Base-by-base conservation (phyloP, 257 asterid genomes). In the Apocynum venetum region DNA sequence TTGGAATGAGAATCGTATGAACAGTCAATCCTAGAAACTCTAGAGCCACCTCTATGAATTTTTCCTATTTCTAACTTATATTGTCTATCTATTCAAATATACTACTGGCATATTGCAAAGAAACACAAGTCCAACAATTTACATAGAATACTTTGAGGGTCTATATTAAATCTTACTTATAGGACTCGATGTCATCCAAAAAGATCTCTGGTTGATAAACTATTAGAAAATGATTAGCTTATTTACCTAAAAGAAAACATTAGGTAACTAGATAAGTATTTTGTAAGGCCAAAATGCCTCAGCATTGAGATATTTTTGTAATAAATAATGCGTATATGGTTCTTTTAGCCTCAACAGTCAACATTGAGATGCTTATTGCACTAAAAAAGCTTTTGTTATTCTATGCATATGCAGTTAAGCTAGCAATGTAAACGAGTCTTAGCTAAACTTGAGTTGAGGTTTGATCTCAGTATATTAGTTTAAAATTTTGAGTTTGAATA, bases 111-210 rank as follows among this genome's bases (percentile, higher is more conserved):
- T 31, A 40, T 72, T 13, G 15, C 31, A 52, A 3, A 0, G 14
- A 46, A 70, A 70, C n/a, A 51, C 57, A 25, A 70, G 41, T 9
- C 36, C 41, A 8, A n/a, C 4, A 46, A 17, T 25, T 13, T 61
- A 48, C 41, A 35, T 35, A 51, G 63, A 76, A 76, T 64, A 49
- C 12, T 65, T 8, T 9, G n/a, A 52, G 35, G 49, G 15, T 36
- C 76, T 72, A 36, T 11, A 64, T 38, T 19, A 66, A 66, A 46
- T 76, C 67, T 44, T 1, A 48, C 9, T 46, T 31, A 12, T 38
- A 66, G 74, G 74, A 76, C 67, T 75, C 67, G 75, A 76, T 73
- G 43, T 66, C 38, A 48, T 76, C 19, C 67, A 66, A 19, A 14
- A 72, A 72, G 61, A 48, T 36, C 46, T 7, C 14, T 35, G 31